These are phyloP conservation scores for Eucalyptus decipiens DNA, from an alignment of 345 rosid species.

Conservation along the genomic window DNA sequence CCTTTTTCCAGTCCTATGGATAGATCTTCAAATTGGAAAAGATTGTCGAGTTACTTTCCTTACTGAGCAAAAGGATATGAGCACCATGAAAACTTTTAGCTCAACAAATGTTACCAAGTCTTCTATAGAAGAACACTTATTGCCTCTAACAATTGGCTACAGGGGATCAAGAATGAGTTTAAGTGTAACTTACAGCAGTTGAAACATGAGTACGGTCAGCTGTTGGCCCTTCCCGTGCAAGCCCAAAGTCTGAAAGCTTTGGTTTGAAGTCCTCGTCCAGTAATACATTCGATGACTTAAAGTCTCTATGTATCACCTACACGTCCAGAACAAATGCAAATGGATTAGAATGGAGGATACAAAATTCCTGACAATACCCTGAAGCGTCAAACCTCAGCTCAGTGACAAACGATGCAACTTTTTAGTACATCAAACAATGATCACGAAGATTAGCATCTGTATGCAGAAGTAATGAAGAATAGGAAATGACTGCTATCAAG, in stretches of 20 bases:
- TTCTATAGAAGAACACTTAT: neutral
- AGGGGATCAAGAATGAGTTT: neutral
- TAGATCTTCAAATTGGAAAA: neutral
- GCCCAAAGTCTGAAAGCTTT: conserved; percentile 87
- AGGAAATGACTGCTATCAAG: neutral
- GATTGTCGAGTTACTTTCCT: neutral
- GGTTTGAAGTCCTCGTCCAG: conserved; percentile 56
- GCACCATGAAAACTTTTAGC: neutral
- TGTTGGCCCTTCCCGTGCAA: conserved; percentile 86
- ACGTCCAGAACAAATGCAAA: neutral
- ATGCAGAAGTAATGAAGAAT: neutral
- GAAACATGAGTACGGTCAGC: conserved; percentile 79
- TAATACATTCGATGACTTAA: conserved; percentile 73
- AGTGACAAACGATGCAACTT: neutral
- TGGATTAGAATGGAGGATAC: neutral
- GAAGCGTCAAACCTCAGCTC: neutral
- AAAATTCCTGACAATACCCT: neutral
- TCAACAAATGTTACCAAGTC: neutral
- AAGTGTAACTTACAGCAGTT: conserved; percentile 55
- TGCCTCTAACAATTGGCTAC: neutral
- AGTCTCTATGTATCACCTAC: conserved; percentile 78
- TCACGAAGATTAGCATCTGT: neutral
- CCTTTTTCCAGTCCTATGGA: neutral
- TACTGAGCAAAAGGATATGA: neutral
- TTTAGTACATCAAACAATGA: neutral